Conservation (phyloP, 768 basidiomycete genomes). For the Kwoniella dejecticola region DNA sequence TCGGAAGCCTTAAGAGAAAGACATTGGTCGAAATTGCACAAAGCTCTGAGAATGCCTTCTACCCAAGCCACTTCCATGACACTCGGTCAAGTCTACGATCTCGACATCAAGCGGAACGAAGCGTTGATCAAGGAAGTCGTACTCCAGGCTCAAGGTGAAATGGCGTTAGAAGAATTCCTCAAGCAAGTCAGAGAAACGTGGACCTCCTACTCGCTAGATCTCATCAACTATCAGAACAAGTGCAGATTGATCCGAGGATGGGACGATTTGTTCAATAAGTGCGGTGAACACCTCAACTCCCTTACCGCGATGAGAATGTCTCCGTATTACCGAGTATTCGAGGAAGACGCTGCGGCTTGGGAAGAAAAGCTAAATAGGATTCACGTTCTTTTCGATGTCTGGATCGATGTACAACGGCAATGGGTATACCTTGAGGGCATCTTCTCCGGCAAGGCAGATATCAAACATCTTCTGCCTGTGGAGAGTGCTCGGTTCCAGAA, state of each 20-base stretch:
- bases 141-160: conserved; percentile 94
- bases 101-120: conserved; percentile 95
- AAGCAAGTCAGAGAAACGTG: conserved; percentile 96
- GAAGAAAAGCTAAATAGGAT: conserved; percentile 95
- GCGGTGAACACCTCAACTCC: conserved; percentile 94
- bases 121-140: conserved; percentile 88
- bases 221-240: conserved; percentile 98
- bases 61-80: conserved; percentile 83
- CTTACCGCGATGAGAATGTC: conserved; percentile 96
- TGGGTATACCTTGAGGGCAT: conserved; percentile 99
- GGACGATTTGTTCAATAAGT: conserved; percentile 96
- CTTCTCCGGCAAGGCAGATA: conserved; percentile 98
- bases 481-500: conserved; percentile 97
- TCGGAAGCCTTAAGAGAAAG: conserved; percentile 96
- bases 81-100: conserved; percentile 91
- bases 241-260: conserved; percentile 95
- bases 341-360: conserved; percentile 73
- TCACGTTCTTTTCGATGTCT: conserved; percentile 96
- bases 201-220: conserved; percentile 91
- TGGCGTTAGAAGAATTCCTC: conserved; percentile 94
- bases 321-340: conserved; percentile 82
- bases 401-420: conserved; percentile 99
- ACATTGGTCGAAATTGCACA: conserved; percentile 98
- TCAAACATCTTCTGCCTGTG: conserved; percentile 96
- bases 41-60: conserved; percentile 74